Conservation (phyloP, 2,329 filamentous ascomycete species). For the Cryphonectria radicalis region DNA sequence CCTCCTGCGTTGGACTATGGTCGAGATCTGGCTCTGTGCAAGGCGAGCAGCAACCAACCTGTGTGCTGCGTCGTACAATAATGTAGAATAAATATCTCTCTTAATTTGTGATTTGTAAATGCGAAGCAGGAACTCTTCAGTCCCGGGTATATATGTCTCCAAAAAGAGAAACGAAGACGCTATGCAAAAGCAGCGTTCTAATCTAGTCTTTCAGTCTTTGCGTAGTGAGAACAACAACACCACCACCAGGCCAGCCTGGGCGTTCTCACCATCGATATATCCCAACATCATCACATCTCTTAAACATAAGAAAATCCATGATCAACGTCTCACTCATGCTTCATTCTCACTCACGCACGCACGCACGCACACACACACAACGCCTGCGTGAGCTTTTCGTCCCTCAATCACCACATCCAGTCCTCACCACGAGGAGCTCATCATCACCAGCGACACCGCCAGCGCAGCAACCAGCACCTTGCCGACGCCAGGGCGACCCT, state of each 20-base stretch:
- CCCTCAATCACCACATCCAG: neutral
- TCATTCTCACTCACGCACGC: neutral
- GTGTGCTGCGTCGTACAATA: neutral
- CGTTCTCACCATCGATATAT: neutral
- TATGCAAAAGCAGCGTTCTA: slow-evolving; percentile 10
- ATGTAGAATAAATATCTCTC: neutral
- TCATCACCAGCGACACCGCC: slow-evolving; percentile 22
- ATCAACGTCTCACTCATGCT: neutral
- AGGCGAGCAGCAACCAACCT: neutral
- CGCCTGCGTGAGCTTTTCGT: neutral
- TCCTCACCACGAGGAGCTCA: neutral
- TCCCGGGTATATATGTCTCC: slow-evolving; percentile 12
- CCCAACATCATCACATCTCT: neutral
- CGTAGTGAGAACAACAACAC: neutral
- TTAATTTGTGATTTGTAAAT: neutral
- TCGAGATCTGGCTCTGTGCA: neutral
- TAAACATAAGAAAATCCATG: neutral
- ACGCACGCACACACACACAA: neutral
- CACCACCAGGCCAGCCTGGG: slow-evolving; percentile 11
- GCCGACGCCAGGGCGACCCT: neutral
- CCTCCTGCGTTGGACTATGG: neutral
- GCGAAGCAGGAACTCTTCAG: neutral
- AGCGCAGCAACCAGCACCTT: slow-evolving; percentile 23
- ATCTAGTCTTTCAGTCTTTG: slow-evolving; percentile 1
- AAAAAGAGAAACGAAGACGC: slow-evolving; percentile 4